Evolutionary conservation across 2,329 filamentous ascomycete species (phyloP).

Genomic region (Fusarium solani-melongenae): DNA sequence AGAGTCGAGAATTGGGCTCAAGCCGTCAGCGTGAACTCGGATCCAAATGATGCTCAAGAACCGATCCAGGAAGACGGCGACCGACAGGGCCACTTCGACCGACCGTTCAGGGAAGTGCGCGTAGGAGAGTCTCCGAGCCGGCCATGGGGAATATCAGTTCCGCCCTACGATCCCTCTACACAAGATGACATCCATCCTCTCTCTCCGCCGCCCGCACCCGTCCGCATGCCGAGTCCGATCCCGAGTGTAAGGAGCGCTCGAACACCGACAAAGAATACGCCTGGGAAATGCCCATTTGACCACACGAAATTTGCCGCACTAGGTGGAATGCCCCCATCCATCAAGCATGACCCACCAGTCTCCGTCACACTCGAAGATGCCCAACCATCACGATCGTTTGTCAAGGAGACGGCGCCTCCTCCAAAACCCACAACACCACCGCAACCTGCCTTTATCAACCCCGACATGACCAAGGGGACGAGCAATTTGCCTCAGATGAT

Average conservation of each 20-base stretch:
- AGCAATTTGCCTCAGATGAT: constrained; percentile 73
- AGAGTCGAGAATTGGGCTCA: constrained; percentile 90
- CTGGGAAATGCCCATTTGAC: constrained; percentile 70
- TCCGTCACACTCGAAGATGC: constrained; percentile 20
- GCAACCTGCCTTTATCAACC: constrained; percentile 66
- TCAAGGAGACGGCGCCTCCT: constrained; percentile 35
- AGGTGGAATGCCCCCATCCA: constrained; percentile 39
- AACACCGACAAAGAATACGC: constrained; percentile 42
- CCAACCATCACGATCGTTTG: constrained; percentile 21
- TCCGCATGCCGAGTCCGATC: constrained; percentile 58
- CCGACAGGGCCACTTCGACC: constrained; percentile 81
- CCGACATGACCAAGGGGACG: constrained; percentile 49
- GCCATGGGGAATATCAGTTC: constrained; percentile 92
- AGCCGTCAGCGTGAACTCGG: constrained; percentile 69
- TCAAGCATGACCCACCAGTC: constrained; percentile 17
- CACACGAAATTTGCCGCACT: constrained; percentile 58
- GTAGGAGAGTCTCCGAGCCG: constrained; percentile 93
- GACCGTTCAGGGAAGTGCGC: constrained; percentile 87
- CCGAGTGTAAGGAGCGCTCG: constrained; percentile 37
- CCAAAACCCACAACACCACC: constrained; percentile 31
- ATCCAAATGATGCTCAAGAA: constrained; percentile 48
- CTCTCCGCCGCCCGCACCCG: constrained; percentile 69
- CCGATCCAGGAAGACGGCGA: constrained; percentile 59
- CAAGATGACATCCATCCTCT: constrained; percentile 55
- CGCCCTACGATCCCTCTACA: constrained; percentile 61